Evolutionary conservation across 1,284 basidiomycete genomes (phyloP), one percentile per base, ranked within the genome.

Genomic region (Apiotrichum gracile): DNA sequence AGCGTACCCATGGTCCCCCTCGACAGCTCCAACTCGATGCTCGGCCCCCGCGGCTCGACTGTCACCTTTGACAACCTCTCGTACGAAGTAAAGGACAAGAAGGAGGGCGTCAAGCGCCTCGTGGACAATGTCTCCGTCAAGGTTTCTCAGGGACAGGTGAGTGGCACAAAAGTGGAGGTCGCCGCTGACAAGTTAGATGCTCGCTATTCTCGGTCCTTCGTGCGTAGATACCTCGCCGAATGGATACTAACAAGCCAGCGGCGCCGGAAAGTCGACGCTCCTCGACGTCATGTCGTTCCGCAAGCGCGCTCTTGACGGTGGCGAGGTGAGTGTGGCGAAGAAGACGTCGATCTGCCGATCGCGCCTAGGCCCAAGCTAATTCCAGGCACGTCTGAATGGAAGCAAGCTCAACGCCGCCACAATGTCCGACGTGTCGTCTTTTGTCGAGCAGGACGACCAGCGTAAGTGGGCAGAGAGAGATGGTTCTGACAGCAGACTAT

Each of bases 401-500:
- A 47, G 53, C 9, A 37, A 48, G 7, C 34, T 60, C 6, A 48
- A 49, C 5, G 29, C 31, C 1, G 26, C 57, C 5, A 33, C 54
- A 5, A 56, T 63, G 60, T 27, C 53, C 16, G 39, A 54, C 22
- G 41, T 63, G 17, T 56, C 60, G 45, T 63, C 68, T 12, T 77
- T 72, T 40, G 76, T 77, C 37, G 76, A 76, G 55, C 76, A 78
- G 54, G 62, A 71, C 17, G 76, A 78, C 51, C 62, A 58, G 39
- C 57, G 52, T 54, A n/a, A 33, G 52, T 49, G 17, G 5, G 16
- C 14, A 37, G 2, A 10, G 5, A 22, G 12, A n/a, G 13, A 12
- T 29, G n/a, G 12, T 22, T n/a, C 46, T 49, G 25, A 49, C 34
- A 17, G 9, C 70, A 6, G 57, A 77, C 2, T 60, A 73, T 21